Conservation (phyloP, 1,139 yeast genomes). For the Saccharomyces hybrid region DNA sequence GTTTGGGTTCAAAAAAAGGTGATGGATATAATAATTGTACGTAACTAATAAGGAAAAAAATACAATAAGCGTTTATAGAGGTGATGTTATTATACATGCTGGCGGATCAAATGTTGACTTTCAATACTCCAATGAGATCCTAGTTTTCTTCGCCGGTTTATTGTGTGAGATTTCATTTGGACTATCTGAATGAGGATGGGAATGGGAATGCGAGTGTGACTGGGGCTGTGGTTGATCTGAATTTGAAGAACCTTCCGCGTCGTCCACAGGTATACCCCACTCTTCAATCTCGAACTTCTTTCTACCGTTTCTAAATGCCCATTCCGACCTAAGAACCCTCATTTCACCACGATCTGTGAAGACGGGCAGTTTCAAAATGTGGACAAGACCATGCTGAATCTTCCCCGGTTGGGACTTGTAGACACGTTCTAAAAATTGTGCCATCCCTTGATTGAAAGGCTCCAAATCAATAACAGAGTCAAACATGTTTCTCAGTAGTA, state of each 20-base stretch:
- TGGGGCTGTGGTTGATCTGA: conserved; percentile 8
- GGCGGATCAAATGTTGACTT: background rate
- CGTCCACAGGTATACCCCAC: conserved; percentile 95
- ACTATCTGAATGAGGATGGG: conserved; percentile 11
- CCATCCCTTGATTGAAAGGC: conserved; percentile 76
- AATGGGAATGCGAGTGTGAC: conserved; percentile 17
- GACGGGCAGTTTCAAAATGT: conserved; percentile 63
- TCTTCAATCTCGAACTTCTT: conserved; percentile 78
- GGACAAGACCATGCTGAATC: conserved; percentile 79
- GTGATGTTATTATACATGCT: background rate
- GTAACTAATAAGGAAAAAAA: background rate
- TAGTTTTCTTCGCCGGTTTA: conserved; percentile 12
- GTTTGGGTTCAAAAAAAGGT: background rate
- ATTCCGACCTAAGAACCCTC: conserved; percentile 68
- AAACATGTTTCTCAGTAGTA: conserved; percentile 49
- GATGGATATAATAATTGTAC: background rate
- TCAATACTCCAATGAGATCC: conserved; percentile 14
- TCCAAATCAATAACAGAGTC: conserved; percentile 71
- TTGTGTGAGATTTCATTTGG: conserved; percentile 3
- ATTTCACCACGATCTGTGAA: conserved; percentile 73
- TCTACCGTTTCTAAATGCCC: conserved; percentile 78
- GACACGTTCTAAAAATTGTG: conserved; percentile 55
- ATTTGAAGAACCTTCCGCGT: conserved; percentile 37
- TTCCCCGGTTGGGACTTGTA: conserved; percentile 57
- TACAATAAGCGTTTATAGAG: background rate